phyloP scores from a whole-genome alignment of 2,329 filamentous ascomycete species.

The Coniochaeta prunicola region DNA sequence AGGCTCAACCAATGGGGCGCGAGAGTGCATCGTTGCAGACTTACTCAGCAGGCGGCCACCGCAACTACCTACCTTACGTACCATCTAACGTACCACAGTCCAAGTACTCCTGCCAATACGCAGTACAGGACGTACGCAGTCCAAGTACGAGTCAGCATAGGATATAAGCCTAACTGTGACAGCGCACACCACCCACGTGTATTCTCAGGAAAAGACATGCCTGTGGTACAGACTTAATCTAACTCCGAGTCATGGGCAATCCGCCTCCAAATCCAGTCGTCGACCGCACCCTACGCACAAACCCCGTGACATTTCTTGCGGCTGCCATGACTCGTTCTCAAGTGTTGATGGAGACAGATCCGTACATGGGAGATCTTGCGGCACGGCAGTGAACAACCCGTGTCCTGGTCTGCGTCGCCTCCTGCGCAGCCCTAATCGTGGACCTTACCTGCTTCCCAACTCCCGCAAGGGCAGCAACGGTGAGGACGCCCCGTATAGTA shows the following conservation, averaged over 20 bases:
- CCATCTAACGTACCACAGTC: too few relatives aligned
- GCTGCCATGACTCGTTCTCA: background rate
- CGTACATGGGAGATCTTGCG: background rate
- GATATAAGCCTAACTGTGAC: too few relatives aligned
- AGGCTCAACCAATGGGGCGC: too few relatives aligned
- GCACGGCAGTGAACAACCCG: background rate
- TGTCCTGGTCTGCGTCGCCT: background rate
- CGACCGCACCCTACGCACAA: background rate
- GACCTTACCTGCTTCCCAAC: background rate
- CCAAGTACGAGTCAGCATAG: too few relatives aligned
- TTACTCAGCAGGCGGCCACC: too few relatives aligned
- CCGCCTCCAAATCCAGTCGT: background rate
- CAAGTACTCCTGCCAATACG: too few relatives aligned
- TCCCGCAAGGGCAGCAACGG: background rate
- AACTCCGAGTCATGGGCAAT: background rate
- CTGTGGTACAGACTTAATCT: background rate
- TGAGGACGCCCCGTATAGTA: background rate
- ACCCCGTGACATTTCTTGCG: background rate
- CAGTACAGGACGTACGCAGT: too few relatives aligned
- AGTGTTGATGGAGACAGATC: background rate
- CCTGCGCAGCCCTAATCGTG: background rate
- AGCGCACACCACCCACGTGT: too few relatives aligned
- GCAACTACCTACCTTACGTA: too few relatives aligned
- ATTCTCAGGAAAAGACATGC: too few relatives aligned
- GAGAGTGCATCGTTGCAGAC: too few relatives aligned